A percentile compares a stretch with the other conserved stretches of the same genome.
Conservation (phyloP, 345 rosid genomes). For the Dimocarpus longan region DNA sequence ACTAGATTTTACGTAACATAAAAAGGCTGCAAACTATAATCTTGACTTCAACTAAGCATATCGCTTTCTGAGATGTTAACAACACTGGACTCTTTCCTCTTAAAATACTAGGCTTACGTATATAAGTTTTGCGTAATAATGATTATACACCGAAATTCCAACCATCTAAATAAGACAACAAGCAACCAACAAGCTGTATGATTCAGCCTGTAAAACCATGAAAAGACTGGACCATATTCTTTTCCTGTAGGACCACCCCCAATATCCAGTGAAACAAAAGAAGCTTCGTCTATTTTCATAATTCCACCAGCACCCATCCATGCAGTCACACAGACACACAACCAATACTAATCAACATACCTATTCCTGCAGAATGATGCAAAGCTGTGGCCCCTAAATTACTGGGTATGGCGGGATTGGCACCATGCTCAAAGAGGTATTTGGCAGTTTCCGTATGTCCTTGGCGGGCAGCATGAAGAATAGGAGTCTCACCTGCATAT, state of each 20-base stretch:
- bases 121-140: not conserved
- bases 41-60: not conserved
- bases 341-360: slow-evolving; percentile 31
- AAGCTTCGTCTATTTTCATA: not conserved
- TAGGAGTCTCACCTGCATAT: slow-evolving; percentile 84
- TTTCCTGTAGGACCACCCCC: not conserved
- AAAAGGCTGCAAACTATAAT: not conserved
- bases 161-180: not conserved
- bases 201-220: not conserved
- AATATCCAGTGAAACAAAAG: not conserved
- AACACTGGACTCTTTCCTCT: not conserved
- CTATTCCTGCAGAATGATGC: slow-evolving; percentile 90
- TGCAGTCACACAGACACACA: not conserved
- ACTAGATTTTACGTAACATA: not conserved
- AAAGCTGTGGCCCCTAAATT: slow-evolving; percentile 84
- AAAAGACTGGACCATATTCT: not conserved
- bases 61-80: not conserved
- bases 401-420: slow-evolving; percentile 70
- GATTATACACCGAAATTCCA: not conserved
- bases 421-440: slow-evolving; percentile 81
- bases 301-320: not conserved
- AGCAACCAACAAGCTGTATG: not conserved
- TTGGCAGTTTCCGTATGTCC: slow-evolving; percentile 76
- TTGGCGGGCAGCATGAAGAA: slow-evolving; percentile 89
- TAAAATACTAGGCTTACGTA: not conserved